Percentiles rank a stretch among this genome's conserved stretches.
phyloP scores from a whole-genome alignment of 805 yeast genomes.

The Tetrapisispora nanseiensis region DNA sequence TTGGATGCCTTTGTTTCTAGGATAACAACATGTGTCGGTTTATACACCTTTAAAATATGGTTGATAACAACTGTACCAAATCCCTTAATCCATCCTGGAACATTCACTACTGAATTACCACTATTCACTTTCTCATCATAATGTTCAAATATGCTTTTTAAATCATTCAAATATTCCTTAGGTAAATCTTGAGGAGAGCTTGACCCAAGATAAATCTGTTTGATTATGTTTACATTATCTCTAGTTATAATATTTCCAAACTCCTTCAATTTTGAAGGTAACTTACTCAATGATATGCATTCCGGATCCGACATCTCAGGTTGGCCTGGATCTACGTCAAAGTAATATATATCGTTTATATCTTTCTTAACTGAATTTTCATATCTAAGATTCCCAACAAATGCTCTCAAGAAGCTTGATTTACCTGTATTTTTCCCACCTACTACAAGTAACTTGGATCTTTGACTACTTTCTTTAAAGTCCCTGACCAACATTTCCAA shows the following conservation, averaged over 20 bases:
- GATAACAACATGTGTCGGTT: conserved; percentile 50
- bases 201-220: conserved; percentile 47
- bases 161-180: conserved; percentile 36
- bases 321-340: conserved; percentile 88
- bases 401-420: conserved; percentile 52
- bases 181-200: conserved; percentile 64
- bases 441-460: conserved; percentile 28
- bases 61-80: conserved; percentile 62
- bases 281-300: conserved; percentile 44
- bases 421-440: conserved; percentile 73
- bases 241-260: conserved; percentile 23
- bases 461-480: conserved; percentile 17
- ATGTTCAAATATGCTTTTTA: conserved; percentile 32
- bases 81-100: conserved; percentile 91
- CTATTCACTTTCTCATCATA: conserved; percentile 25
- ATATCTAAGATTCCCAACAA: conserved; percentile 38
- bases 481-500: conserved; percentile 17
- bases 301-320: conserved; percentile 70
- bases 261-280: conserved; percentile 10
- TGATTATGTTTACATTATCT: conserved; percentile 7
- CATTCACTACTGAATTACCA: conserved; percentile 50
- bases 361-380: conserved; percentile 7
- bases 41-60: conserved; percentile 34
- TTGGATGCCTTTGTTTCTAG: conserved; percentile 33
- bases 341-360: conserved; percentile 27